Evolutionary conservation across 352 stramenopile species (phyloP).

Genomic region (Pythium aphanidermatum): DNA sequence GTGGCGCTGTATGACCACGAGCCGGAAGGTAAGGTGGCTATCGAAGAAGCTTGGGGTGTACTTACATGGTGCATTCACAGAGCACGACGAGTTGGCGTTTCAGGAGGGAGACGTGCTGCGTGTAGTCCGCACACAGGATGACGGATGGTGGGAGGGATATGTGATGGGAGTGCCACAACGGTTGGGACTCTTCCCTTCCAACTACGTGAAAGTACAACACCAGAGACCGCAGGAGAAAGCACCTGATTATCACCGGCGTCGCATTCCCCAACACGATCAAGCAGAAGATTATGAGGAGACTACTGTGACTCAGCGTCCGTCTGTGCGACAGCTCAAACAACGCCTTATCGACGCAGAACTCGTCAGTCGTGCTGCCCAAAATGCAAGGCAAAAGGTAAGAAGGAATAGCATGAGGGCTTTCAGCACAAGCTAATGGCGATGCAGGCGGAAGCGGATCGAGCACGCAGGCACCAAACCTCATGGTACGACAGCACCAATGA

Average conservation of each 20-base stretch:
- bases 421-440: neutral
- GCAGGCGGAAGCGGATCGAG: conserved; percentile 15
- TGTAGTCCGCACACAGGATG: conserved; percentile 45
- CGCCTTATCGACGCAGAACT: conserved; percentile 37
- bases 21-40: conserved; percentile 35
- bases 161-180: conserved; percentile 19
- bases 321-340: conserved; percentile 36
- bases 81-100: conserved; percentile 51
- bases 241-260: neutral
- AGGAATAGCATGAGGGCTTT: neutral
- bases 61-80: conserved; percentile 11
- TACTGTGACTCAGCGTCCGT: conserved; percentile 14
- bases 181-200: conserved; percentile 54
- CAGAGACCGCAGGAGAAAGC: conserved; percentile 5
- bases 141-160: conserved; percentile 61
- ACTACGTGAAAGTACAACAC: conserved; percentile 55
- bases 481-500: neutral
- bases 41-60: neutral
- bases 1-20: conserved; percentile 57
- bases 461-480: neutral
- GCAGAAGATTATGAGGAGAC: conserved; percentile 10
- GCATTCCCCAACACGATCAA: conserved; percentile 11
- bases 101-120: conserved; percentile 34
- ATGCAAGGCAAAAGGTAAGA: conserved; percentile 31
- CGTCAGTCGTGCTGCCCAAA: conserved; percentile 24